A percentile compares a stretch with the other conserved stretches of the same genome.
phyloP scores from a whole-genome alignment of 2,329 filamentous ascomycete genomes.

The Acarospora socialis region DNA sequence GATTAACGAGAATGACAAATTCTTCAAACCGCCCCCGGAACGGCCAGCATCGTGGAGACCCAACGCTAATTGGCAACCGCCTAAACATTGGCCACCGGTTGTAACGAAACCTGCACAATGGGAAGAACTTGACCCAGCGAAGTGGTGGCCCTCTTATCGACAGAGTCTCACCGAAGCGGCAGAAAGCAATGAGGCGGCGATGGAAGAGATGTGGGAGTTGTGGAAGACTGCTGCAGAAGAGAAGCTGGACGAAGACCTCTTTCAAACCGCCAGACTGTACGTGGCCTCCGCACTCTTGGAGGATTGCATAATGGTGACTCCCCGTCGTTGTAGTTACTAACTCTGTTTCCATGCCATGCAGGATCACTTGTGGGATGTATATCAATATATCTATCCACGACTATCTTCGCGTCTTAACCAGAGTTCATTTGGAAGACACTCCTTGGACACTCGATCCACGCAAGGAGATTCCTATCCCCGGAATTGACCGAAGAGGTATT shows the following conservation, averaged over 20 bases:
- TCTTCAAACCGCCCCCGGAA: slow-evolving; percentile 15
- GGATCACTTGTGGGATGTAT: slow-evolving; percentile 21
- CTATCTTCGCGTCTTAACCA: slow-evolving; percentile 21
- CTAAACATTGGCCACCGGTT: no score
- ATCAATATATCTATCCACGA: slow-evolving; percentile 24
- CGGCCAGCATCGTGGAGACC: no score
- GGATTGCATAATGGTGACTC: no score
- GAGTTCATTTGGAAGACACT: slow-evolving; percentile 27
- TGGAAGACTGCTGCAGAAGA: slow-evolving; percentile 11
- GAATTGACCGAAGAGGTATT: slow-evolving; percentile 19
- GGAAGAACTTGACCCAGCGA: no score
- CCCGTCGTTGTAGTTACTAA: no score
- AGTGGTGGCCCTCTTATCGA: no score
- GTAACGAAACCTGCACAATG: no score
- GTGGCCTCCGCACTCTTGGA: no score
- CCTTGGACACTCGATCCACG: slow-evolving; percentile 32
- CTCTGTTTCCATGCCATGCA: slow-evolving; percentile 5
- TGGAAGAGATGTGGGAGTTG: background rate
- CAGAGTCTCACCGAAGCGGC: no score
- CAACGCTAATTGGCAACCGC: no score
- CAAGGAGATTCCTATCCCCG: slow-evolving; percentile 19
- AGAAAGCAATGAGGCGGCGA: no score
- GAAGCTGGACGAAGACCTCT: slow-evolving; percentile 23
- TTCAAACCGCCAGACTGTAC: slow-evolving; percentile 22
- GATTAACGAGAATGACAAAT: slow-evolving; percentile 31